Conservation (phyloP, 1,139 yeast genomes). For the Insectozyma bohioensis region DNA sequence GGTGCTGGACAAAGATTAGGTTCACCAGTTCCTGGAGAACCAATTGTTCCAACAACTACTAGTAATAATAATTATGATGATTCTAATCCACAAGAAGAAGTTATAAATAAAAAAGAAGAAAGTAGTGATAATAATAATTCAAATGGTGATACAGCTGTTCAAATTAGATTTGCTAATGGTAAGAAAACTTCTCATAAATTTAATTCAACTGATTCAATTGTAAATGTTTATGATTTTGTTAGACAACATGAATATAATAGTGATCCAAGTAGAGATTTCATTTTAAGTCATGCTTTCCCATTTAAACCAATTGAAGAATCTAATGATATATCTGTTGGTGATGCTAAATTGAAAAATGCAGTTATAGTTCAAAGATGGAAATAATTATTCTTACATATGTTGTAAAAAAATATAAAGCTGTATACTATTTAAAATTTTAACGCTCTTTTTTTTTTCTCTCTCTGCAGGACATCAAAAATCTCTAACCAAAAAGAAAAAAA, state of each 20-base stretch:
- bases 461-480: constrained; percentile 1
- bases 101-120: constrained; percentile 17
- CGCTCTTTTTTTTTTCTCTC: too few species aligned
- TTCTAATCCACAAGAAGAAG: constrained; percentile 16
- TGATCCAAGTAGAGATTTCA: constrained; percentile 52
- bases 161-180: constrained; percentile 85
- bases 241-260: constrained; percentile 43
- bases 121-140: constrained; percentile 15
- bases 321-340: constrained; percentile 53
- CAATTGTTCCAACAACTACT: constrained; percentile 12
- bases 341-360: constrained; percentile 77
- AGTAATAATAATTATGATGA: constrained; percentile 5
- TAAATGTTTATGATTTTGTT: constrained; percentile 69
- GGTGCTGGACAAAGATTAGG: constrained; percentile 93
- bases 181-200: constrained; percentile 65
- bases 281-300: constrained; percentile 82
- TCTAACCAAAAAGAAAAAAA: too few species aligned
- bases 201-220: constrained; percentile 64
- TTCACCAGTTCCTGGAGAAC: constrained; percentile 80
- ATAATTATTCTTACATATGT: constrained; percentile 6
- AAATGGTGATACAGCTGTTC: constrained; percentile 67
- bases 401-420: too few species aligned
- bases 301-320: constrained; percentile 67
- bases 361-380: constrained; percentile 90
- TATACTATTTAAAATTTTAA: too few species aligned